Base-by-base conservation (phyloP, 1,284 basidiomycete species). In the Ustilago xerochloae region DNA sequence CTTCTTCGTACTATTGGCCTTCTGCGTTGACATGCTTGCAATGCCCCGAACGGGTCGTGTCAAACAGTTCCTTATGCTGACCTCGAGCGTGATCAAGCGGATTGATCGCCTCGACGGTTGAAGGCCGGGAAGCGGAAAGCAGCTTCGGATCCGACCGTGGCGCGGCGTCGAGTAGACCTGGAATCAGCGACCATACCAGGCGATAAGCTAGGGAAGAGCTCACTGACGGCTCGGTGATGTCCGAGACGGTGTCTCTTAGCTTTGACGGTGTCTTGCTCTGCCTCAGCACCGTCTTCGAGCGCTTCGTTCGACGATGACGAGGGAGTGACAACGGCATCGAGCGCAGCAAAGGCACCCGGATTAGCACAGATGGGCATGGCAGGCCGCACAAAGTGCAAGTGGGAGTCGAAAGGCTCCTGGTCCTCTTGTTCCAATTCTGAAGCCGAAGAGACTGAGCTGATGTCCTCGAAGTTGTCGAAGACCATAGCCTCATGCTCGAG, bases 381-480 rank as follows among this genome's bases (percentile, higher is more conserved):
- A 2, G 60, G 64, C 29, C 70, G 70, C 28, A 63, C 63, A 55
- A 73, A 73, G 52, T 67, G 63, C 12, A 67, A 53, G 29, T 67
- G 63, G 7, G 57, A 32, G 28, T 57, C 63, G 28, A 60, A 67
- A 9, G 56, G 39, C 15, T 63, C 59, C 35, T 63, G 24, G 36
- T 36, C 46, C 16, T 67, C 49, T 8, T 49, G 52, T 26, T 61
- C 64, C 6, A 50, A 29, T 18, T 66, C 48, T 13, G 70, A 57
- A 13, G 60, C 28, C 0, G 60, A 56, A 28, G 59, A 55, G 6
- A 55, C n/a, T 6, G 66, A 50, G 35, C 60, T 59, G 15, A 35
- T 30, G 18, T 73, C 70, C 41, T 73, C 70, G 28, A 73, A 73
- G 18, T 72, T 72, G 50, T 73, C 70, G 47, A 73, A 73, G 22